These are phyloP conservation scores for Mycena epipterygia DNA, from an alignment of 768 basidiomycete genomes.

Conservation along the genomic window DNA sequence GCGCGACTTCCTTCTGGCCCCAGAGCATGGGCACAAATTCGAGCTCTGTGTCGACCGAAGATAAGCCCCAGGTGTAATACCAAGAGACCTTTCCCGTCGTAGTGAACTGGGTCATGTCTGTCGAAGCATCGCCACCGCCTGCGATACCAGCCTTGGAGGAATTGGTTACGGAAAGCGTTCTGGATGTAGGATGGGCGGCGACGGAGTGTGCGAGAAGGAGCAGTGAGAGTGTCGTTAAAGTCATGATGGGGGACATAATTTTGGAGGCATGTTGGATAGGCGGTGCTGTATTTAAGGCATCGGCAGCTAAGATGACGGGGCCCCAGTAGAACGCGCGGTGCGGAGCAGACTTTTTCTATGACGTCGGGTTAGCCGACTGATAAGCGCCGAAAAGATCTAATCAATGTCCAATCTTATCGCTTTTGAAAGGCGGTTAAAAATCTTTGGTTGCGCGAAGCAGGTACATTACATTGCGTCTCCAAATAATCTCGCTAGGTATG, in stretches of 20 bases:
- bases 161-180: slow-evolving; percentile 43
- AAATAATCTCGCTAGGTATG: slow-evolving; percentile 20
- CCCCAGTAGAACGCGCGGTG: no score
- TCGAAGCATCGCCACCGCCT: slow-evolving; percentile 59
- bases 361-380: no score
- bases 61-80: slow-evolving; percentile 68
- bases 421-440: no score
- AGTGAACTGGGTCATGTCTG: slow-evolving; percentile 58
- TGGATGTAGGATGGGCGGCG: slow-evolving; percentile 26
- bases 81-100: slow-evolving; percentile 65
- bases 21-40: slow-evolving; percentile 73
- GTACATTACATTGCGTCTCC: slow-evolving; percentile 13
- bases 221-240: slow-evolving; percentile 22
- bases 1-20: slow-evolving; percentile 55
- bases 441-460: no score
- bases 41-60: slow-evolving; percentile 50
- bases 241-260: slow-evolving; percentile 25
- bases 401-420: no score
- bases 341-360: no score
- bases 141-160: slow-evolving; percentile 64
- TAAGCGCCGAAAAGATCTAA: no score
- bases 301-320: neutral
- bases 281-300: slow-evolving; percentile 18
- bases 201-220: slow-evolving; percentile 3
- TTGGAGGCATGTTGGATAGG: neutral